These are phyloP conservation scores for Russula foetens DNA, from an alignment of 768 basidiomycete genomes.

Conservation along the genomic window DNA sequence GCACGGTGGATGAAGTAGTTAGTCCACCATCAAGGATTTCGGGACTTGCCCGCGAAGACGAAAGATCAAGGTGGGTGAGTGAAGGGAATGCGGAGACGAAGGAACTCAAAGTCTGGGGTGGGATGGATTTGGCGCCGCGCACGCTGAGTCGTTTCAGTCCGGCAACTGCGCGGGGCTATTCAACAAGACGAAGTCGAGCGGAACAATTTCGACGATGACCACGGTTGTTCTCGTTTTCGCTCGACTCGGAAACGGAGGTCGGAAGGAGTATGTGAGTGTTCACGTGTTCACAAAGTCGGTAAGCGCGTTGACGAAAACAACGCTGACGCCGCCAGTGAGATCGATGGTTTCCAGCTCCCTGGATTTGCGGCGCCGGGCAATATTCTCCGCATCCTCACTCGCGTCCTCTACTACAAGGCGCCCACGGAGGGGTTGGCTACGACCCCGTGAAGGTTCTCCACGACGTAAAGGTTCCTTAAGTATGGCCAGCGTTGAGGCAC, in stretches of 20 bases:
- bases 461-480: constrained; percentile 87
- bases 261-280: constrained; percentile 47
- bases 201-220: constrained; percentile 24
- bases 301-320: constrained; percentile 80
- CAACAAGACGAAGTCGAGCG: constrained; percentile 31
- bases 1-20: constrained; percentile 53
- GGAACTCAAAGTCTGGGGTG: constrained; percentile 55
- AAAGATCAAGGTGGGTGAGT: constrained; percentile 48
- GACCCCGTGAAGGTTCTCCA: constrained; percentile 60
- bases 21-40: constrained; percentile 68
- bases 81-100: constrained; percentile 79
- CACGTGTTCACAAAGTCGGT: constrained; percentile 81
- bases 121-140: constrained; percentile 73
- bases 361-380: constrained; percentile 44
- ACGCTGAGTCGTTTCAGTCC: constrained; percentile 72
- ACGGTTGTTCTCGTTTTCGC: constrained; percentile 30
- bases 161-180: constrained; percentile 55
- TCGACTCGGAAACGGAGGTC: constrained; percentile 37
- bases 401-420: constrained; percentile 42
- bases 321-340: constrained; percentile 90
- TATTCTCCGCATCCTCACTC: constrained; percentile 70
- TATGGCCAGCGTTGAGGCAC: constrained; percentile 75
- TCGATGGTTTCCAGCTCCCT: constrained; percentile 83
- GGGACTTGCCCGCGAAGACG: constrained; percentile 74
- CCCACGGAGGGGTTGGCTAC: constrained; percentile 61